Base-by-base conservation (phyloP, 495 filamentous ascomycete genomes). In the Glonium stellatum region DNA sequence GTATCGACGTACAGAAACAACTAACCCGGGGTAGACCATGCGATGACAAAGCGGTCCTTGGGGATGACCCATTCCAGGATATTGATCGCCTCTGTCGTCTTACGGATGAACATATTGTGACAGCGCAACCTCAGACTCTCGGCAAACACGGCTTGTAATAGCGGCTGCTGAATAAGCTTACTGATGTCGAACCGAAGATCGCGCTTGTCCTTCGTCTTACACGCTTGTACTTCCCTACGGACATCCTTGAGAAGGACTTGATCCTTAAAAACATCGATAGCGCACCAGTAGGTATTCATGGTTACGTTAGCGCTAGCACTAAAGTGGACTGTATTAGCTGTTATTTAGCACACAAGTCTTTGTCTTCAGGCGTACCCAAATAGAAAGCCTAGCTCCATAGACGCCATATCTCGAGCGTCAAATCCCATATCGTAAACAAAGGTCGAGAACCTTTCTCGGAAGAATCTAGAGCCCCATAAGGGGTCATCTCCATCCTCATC, bases 71-170 rank as follows among this genome's bases (percentile, higher is more conserved):
- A 56, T 53, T 57, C 54, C 1, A 19, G 59, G 42, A 72, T 68
- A 8, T 64, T 57, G 61, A 72, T 59, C 47, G 67, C 65, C n/a
- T 49, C 61, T 21, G 23, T 53, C 22, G 61, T 60, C 59, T 62
- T 64, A 27, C 65, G 59, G 22, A 68, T 54, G 58, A 72, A 57
- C 54, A 67, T 71, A 34, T 63, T 67, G 59, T 73, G 57, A 63
- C 71, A 67, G 4, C 65, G 35, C 18, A 72, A 63, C 34, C 70
- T 69, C 18, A 71, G 58, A 0, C 67, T 71, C 63, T 72, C 27
- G 3, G 69, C 69, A 49, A 70, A 72, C 1, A 70, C 57, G n/a
- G 67, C 60, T 58, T 67, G 70, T n/a, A 73, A 69, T 13, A 71
- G 13, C 35, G 70, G 67, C 15, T 61, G 23, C 46, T 60, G 62